Percentiles rank a stretch among this genome's conserved stretches.
phyloP scores from a whole-genome alignment of 2,329 filamentous ascomycete genomes.

The Fusarium sp. region DNA sequence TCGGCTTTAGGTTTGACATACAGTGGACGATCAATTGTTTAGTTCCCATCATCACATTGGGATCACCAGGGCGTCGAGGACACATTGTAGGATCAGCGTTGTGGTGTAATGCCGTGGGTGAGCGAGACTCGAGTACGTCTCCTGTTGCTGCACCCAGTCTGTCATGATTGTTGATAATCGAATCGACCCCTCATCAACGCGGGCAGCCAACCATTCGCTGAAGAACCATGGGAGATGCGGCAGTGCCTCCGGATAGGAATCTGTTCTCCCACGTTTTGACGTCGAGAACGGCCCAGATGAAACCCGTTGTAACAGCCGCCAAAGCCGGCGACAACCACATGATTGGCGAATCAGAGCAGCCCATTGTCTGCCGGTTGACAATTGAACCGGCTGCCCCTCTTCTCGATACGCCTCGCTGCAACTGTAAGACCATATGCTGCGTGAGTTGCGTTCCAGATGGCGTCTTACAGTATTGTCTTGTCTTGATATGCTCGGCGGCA shows the following conservation, averaged over 20 bases:
- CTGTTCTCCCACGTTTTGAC: slow-evolving; percentile 22
- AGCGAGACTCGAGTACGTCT: slow-evolving; percentile 8
- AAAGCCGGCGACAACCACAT: slow-evolving; percentile 17
- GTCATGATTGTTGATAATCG: background rate
- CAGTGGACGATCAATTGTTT: background rate
- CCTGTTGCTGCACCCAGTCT: slow-evolving; percentile 1
- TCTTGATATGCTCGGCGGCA: slow-evolving; percentile 3
- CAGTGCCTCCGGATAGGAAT: slow-evolving; percentile 10
- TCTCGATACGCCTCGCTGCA: slow-evolving; percentile 5
- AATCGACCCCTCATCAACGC: background rate
- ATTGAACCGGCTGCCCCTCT: slow-evolving; percentile 20
- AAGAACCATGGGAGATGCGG: slow-evolving; percentile 6
- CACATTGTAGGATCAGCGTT: slow-evolving; percentile 29
- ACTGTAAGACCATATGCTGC: slow-evolving; percentile 15
- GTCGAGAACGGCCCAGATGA: slow-evolving; percentile 27
- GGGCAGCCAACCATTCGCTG: slow-evolving; percentile 6
- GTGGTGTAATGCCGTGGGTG: slow-evolving; percentile 24
- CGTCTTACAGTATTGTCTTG: slow-evolving; percentile 17
- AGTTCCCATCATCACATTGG: background rate
- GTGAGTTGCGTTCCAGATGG: slow-evolving; percentile 28
- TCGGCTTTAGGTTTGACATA: background rate
- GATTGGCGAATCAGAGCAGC: slow-evolving; percentile 20
- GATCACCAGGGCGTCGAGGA: slow-evolving; percentile 19
- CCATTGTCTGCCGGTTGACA: slow-evolving; percentile 13
- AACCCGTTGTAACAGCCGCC: slow-evolving; percentile 29